Evolutionary conservation across 495 filamentous ascomycete genomes (phyloP), one percentile per base, ranked within the genome.

Genomic region (Podospora conica): DNA sequence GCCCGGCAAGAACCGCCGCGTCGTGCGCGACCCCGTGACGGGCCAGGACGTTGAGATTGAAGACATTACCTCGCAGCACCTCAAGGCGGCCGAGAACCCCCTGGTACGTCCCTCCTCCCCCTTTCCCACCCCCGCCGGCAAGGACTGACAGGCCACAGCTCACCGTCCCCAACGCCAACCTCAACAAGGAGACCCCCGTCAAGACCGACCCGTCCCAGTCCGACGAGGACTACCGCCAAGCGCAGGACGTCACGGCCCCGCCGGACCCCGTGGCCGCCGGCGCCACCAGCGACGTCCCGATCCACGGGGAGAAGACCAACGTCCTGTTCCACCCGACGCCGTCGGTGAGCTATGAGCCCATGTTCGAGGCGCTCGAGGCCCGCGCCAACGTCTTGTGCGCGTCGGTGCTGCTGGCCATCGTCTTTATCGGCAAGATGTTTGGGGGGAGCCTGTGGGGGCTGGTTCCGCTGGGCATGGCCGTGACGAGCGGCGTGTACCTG

Each of bases 241-340:
- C 86, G 8, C 94, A 97, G 75, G 94, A 98, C 73, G 79, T 95
- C 63, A 97, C 94, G 3, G 90, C 94, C 2, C 94, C 94, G 7
- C 94, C 93, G 1, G 93, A 96, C 69, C 93, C 94, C 7, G 77
- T 96, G 24, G 88, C 85, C 10, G 80, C 87, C 63, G 88, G 91
- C 12, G 85, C 88, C 29, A 97, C 94, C 2, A 91, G 90, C 9
- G 94, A 98, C 76, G 91, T 98, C 8, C 94, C 94, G 18, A 96
- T 98, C 69, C 92, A 91, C 74, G 93, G 93, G 63, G 94, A 97
- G 71, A 96, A 92, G 82, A 98, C 94, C 1, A 97, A 97, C 69
- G 87, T 98, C 31, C 86, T 98, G 27, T 97, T 97, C 77, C 92
- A 97, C 73, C 93, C 95, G 0, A 98, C 94, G 0, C 94, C 94